Conservation (phyloP, 306 rosid species). For the Pachyrhizus erosus region DNA sequence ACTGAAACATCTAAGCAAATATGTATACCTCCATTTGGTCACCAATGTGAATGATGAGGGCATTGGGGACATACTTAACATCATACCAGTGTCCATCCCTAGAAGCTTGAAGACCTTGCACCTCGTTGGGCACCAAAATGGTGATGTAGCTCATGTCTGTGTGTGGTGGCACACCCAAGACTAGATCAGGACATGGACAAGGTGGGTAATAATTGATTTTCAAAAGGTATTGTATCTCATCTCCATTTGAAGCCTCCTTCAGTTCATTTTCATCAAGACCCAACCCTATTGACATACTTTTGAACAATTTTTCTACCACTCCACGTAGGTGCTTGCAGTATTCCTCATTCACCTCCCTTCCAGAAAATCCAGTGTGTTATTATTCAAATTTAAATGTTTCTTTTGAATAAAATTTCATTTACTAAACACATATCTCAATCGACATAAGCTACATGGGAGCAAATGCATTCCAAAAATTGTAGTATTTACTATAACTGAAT, state of each 20-base stretch:
- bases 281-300: conserved; percentile 57
- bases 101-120: conserved; percentile 82
- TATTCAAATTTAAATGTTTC: neutral
- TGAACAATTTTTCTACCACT: conserved; percentile 65
- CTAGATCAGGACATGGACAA: conserved; percentile 79
- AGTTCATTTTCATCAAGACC: conserved; percentile 69
- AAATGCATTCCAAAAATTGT: too few relatives aligned
- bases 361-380: neutral
- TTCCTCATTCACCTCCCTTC: conserved; percentile 70
- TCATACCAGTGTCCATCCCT: conserved; percentile 73
- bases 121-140: conserved; percentile 75
- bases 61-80: conserved; percentile 74
- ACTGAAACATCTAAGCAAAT: neutral
- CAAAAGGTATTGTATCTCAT: conserved; percentile 57
- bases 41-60: conserved; percentile 77
- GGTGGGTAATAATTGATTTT: conserved; percentile 93
- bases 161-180: conserved; percentile 76
- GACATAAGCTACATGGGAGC: too few relatives aligned
- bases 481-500: too few relatives aligned
- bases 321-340: conserved; percentile 54
- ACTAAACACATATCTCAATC: too few relatives aligned
- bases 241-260: conserved; percentile 63
- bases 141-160: conserved; percentile 77
- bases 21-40: conserved; percentile 75
- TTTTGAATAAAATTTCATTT: too few relatives aligned